Evolutionary conservation across 345 rosid species (phyloP).

Genomic region (Balakata baccata): DNA sequence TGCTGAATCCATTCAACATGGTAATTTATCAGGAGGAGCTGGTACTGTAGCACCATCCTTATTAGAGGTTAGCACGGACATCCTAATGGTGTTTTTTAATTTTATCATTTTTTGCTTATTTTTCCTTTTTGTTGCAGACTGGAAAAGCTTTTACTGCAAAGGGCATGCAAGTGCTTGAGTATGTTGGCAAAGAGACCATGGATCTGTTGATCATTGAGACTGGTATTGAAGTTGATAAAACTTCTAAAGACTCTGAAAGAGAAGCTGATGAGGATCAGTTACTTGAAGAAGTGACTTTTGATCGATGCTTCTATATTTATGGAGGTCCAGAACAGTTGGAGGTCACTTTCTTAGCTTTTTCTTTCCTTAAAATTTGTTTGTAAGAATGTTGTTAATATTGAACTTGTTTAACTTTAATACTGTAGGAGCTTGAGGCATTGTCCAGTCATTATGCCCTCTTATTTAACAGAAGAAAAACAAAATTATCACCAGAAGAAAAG

Average conservation of each 20-base stretch:
- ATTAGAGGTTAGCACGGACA: slow-evolving; percentile 56
- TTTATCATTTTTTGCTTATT: slow-evolving; percentile 14
- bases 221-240: slow-evolving; percentile 69
- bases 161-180: slow-evolving; percentile 98
- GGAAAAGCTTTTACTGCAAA: slow-evolving; percentile 90
- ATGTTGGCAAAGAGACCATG: slow-evolving; percentile 90
- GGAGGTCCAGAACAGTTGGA: slow-evolving; percentile 99
- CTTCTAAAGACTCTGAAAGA: slow-evolving; percentile 35
- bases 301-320: slow-evolving; percentile 96
- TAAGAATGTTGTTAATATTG: slow-evolving; percentile 18
- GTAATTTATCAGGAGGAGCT: slow-evolving; percentile 48
- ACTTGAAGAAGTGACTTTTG: slow-evolving; percentile 86
- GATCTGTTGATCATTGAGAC: slow-evolving; percentile 86
- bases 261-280: slow-evolving; percentile 61
- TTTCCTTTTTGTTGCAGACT: slow-evolving; percentile 45
- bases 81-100: slow-evolving; percentile 17
- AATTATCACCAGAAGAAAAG: slow-evolving; percentile 72
- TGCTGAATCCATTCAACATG: slow-evolving; percentile 67
- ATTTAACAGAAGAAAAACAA: slow-evolving; percentile 82
- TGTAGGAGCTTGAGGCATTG: slow-evolving; percentile 90
- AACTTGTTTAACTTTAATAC: slow-evolving; percentile 19
- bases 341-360: slow-evolving; percentile 44
- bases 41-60: slow-evolving; percentile 81
- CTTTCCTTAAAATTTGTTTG: slow-evolving; percentile 11
- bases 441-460: slow-evolving; percentile 77